A percentile compares a stretch with the other conserved stretches of the same genome.
Conservation (phyloP, 1,139 yeast species). For the Lodderomyces beijingensis region DNA sequence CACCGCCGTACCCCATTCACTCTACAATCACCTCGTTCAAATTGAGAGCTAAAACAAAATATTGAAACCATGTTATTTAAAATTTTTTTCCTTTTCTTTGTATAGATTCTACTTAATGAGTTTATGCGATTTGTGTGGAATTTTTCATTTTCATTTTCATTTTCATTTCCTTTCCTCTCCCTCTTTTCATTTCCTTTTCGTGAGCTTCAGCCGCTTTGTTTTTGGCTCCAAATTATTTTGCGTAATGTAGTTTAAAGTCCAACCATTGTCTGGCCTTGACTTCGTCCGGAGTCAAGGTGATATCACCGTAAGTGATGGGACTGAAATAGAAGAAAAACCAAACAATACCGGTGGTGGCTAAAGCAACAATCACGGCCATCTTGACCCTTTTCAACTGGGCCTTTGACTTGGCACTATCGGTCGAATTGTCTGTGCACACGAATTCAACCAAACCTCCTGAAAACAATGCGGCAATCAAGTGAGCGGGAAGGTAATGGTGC, state of each 20-base stretch:
- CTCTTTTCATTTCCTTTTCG: too few relatives aligned
- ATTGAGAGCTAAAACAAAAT: too few relatives aligned
- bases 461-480: constrained; percentile 79
- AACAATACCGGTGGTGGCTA: constrained; percentile 45
- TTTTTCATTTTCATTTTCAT: too few relatives aligned
- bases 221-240: too few relatives aligned
- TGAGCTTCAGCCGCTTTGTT: too few relatives aligned
- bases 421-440: constrained; percentile 59
- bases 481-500: constrained; percentile 97
- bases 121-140: too few relatives aligned
- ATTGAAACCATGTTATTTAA: too few relatives aligned
- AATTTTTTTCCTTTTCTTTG: too few relatives aligned
- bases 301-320: constrained; percentile 84
- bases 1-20: too few relatives aligned
- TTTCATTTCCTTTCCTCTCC: too few relatives aligned
- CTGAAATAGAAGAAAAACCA: constrained; percentile 71
- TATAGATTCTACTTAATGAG: too few relatives aligned
- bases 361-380: constrained; percentile 30
- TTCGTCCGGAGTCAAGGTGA: constrained; percentile 56
- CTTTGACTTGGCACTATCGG: constrained; percentile 7
- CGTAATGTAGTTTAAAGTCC: constrained; percentile 76
- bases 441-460: constrained; percentile 82
- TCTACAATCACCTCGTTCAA: too few relatives aligned
- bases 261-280: constrained; percentile 76
- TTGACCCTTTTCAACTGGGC: constrained; percentile 19